Conservation (phyloP, 2,329 filamentous ascomycete genomes). For the Myotisia sp. region DNA sequence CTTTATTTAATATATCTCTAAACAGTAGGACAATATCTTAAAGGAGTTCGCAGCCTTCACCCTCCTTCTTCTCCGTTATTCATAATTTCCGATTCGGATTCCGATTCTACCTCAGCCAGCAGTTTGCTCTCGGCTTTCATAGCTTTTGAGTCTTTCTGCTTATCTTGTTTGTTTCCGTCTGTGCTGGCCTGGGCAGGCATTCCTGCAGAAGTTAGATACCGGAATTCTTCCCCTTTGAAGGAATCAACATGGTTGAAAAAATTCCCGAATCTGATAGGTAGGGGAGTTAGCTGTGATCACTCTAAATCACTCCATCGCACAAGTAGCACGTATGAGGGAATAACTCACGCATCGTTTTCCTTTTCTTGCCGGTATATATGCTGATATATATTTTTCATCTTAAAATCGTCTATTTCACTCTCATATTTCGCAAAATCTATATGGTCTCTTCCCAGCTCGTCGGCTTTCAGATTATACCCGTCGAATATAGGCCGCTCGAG, state of each 20-base stretch:
- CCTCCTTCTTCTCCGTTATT: conserved; percentile 14
- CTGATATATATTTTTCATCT: conserved; percentile 80
- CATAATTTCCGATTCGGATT: conserved; percentile 14
- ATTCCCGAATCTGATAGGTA: conserved; percentile 47
- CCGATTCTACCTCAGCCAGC: conserved; percentile 19
- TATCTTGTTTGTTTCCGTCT: conserved; percentile 5
- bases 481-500: conserved; percentile 87
- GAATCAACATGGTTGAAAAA: conserved; percentile 71
- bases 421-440: conserved; percentile 71
- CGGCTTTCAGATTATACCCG: conserved; percentile 64
- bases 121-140: conserved; percentile 17
- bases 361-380: conserved; percentile 85
- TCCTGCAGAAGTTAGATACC: conserved; percentile 59
- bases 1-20: too few relatives aligned
- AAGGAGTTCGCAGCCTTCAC: too few relatives aligned
- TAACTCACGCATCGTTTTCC: conserved; percentile 65
- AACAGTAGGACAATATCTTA: too few relatives aligned
- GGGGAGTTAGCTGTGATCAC: background rate
- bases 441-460: conserved; percentile 48
- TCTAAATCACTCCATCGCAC: background rate
- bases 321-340: background rate
- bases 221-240: conserved; percentile 56
- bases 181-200: conserved; percentile 38
- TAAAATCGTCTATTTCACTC: conserved; percentile 71
- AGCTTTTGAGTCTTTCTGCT: conserved; percentile 12